Percentiles rank a stretch among this genome's conserved stretches.
Conservation (phyloP, 192 early-diverging fungal genomes). For the Rhizophagus clarus region DNA sequence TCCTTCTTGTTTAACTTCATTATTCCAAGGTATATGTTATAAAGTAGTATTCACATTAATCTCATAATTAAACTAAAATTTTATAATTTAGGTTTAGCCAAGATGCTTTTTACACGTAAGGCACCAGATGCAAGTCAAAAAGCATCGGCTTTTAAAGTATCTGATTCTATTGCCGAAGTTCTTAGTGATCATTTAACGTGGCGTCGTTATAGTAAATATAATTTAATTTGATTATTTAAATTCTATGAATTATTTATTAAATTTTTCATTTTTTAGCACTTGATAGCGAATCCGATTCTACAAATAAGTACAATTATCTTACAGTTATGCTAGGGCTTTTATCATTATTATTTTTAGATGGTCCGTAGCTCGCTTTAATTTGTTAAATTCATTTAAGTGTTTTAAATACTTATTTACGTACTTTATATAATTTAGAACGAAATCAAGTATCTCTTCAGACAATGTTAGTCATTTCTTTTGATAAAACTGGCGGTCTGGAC, state of each 20-base stretch:
- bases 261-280: not conserved
- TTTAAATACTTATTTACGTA: not conserved
- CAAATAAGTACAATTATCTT: slow-evolving; percentile 59
- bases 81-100: slow-evolving; percentile 52
- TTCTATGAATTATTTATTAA: not conserved
- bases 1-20: slow-evolving; percentile 58
- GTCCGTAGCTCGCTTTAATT: slow-evolving; percentile 23
- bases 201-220: slow-evolving; percentile 40
- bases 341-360: slow-evolving; percentile 61
- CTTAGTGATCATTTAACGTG: slow-evolving; percentile 58
- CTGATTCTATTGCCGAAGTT: slow-evolving; percentile 58
- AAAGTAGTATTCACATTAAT: not conserved
- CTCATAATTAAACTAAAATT: not conserved
- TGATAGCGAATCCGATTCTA: slow-evolving; percentile 23
- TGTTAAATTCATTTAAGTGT: not conserved
- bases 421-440: slow-evolving; percentile 43
- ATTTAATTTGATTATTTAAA: not conserved
- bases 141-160: slow-evolving; percentile 56
- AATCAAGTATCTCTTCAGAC: slow-evolving; percentile 61
- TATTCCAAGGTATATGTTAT: slow-evolving; percentile 63
- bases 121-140: slow-evolving; percentile 50
- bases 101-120: slow-evolving; percentile 60
- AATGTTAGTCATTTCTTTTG: slow-evolving; percentile 61
- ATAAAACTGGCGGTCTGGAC: slow-evolving; percentile 57
- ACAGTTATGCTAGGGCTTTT: slow-evolving; percentile 54